phyloP scores from a whole-genome alignment of 345 rosid genomes.

The Physaria fendleri region DNA sequence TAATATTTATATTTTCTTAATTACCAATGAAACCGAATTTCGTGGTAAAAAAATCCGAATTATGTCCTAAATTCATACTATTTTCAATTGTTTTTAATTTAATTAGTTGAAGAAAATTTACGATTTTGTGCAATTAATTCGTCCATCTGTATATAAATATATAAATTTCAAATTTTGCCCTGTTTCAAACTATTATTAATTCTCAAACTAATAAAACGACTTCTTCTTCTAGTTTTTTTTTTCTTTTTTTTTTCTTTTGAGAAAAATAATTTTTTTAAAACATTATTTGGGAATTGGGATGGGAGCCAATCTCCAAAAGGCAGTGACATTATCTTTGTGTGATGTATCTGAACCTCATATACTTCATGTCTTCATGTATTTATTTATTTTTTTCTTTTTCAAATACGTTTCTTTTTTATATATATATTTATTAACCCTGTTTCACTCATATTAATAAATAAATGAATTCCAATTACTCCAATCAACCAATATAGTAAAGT shows the following conservation, averaged over 20 bases:
- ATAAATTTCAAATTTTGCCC: background rate
- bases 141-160: background rate
- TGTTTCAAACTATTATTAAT: background rate
- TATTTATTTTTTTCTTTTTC: background rate
- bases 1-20: background rate
- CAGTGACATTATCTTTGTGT: slow-evolving; percentile 28
- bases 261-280: slow-evolving; percentile 3
- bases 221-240: background rate
- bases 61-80: background rate
- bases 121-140: background rate
- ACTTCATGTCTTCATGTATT: slow-evolving; percentile 2
- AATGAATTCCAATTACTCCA: background rate
- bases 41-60: background rate
- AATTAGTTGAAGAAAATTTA: background rate
- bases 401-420: background rate
- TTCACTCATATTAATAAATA: background rate
- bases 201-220: slow-evolving; percentile 3
- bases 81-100: background rate
- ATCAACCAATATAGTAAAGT: background rate
- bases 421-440: background rate
- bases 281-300: slow-evolving; percentile 34
- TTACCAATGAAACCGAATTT: background rate
- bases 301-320: slow-evolving; percentile 30
- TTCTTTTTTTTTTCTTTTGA: background rate
- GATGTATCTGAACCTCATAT: slow-evolving; percentile 28